Conservation (phyloP, 2,329 filamentous ascomycete genomes). For the Diaporthe citri region DNA sequence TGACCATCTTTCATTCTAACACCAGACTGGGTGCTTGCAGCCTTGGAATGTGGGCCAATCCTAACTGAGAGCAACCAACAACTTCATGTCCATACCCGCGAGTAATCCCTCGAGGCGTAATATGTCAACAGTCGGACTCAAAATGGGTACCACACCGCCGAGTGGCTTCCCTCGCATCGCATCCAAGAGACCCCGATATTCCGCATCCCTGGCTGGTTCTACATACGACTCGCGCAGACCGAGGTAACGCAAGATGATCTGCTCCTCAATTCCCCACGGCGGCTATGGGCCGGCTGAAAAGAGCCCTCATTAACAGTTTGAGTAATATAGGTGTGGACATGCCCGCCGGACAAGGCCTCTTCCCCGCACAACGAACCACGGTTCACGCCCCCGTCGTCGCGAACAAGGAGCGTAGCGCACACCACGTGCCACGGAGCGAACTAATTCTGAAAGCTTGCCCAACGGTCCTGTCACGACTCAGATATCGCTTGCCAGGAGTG, state of each 20-base stretch:
- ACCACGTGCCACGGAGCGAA: background rate
- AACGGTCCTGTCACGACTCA: background rate
- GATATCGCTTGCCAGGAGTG: background rate
- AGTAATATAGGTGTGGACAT: background rate
- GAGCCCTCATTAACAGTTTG: background rate
- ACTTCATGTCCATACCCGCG: accelerated
- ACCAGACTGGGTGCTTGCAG: background rate
- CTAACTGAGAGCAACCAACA: no score
- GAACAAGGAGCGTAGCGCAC: background rate
- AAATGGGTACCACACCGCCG: no score
- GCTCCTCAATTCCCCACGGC: background rate
- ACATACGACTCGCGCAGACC: background rate
- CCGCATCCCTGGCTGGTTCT: background rate
- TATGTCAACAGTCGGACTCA: background rate
- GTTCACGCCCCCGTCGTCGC: background rate
- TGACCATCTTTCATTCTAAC: no score
- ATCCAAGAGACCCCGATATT: background rate
- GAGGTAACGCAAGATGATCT: constrained; percentile 3
- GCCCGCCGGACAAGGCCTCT: background rate
- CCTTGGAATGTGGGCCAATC: background rate
- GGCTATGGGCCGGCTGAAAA: background rate
- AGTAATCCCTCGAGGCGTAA: background rate
- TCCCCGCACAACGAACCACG: constrained; percentile 18
- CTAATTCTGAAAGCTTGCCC: background rate
- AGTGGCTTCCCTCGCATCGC: background rate